Base-by-base conservation (phyloP, 164 flowering plant species). In the Macadamia tetraphylla region DNA sequence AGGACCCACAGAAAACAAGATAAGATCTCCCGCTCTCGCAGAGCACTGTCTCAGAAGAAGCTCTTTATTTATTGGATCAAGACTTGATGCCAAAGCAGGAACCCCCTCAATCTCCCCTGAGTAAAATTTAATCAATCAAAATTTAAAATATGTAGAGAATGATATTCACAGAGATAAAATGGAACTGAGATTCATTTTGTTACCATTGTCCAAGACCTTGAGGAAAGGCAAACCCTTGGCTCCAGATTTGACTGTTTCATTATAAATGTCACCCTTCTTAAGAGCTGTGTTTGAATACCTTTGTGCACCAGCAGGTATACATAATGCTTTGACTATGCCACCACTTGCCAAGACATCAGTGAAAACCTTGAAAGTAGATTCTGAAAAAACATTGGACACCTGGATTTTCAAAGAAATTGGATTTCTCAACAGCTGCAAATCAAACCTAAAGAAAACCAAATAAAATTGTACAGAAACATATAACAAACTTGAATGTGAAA, bases 211-310 rank as follows among this genome's bases (percentile, higher is more conserved):
- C 75, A 81, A 76, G 60, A 91, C 86, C 86, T 88, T 94, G 64
- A 94, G 86, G 80, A 88, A 91, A 64, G 96, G 98, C 70, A 94
- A 85, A 65, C 98, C 98, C 87, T 82, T 88, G 2, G 98, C 97
- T 68, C 97, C 97, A 76, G 97, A 89, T 79, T 85, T 88, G 23
- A 89, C 77, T 59, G 93, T 96, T 81, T 91, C 93, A 72, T 65
- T 83, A 75, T 85, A 88, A 51, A 94, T 70, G 64, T 87, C 97
- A 73, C 98, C 98, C 75, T 91, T 94, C 72, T 88, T 94, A 55
- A 94, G 87, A 71, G 94, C 82, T 52, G 96, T 81, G 70, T 94
- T 94, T 62, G 98, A 91, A 69, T 86, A 94, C 57, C 59, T 75
- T 78, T 85, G 83, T 59, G 88, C 86, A 43, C 94, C 97, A 6